Conservation (phyloP, 164 flowering plant genomes). For the Piper longum region DNA sequence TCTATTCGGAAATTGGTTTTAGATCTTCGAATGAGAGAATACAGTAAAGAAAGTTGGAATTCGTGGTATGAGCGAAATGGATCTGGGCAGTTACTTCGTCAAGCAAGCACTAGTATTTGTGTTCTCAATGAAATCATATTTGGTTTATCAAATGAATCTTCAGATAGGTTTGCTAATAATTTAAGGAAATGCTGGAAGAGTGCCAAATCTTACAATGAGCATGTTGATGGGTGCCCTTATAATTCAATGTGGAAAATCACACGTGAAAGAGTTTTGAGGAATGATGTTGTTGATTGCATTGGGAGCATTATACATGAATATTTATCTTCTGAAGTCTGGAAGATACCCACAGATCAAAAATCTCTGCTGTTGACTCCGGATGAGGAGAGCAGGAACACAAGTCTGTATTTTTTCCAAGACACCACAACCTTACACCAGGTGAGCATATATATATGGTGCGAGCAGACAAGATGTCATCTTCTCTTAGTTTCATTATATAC, state of each 20-base stretch:
- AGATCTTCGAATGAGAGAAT: slow-evolving; percentile 53
- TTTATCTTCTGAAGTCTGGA: slow-evolving; percentile 76
- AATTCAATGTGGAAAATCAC: slow-evolving; percentile 33
- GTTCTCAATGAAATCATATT: slow-evolving; percentile 78
- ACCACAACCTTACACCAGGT: slow-evolving; percentile 74
- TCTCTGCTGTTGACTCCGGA: slow-evolving; percentile 20
- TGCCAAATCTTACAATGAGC: slow-evolving; percentile 9
- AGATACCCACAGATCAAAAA: slow-evolving; percentile 45
- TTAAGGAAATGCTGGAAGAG: slow-evolving; percentile 27
- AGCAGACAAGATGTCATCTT: not conserved
- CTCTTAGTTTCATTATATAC: too few species aligned
- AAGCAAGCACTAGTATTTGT: slow-evolving; percentile 78
- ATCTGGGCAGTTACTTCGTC: slow-evolving; percentile 69
- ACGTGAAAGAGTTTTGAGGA: slow-evolving; percentile 17
- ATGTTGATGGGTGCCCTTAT: slow-evolving; percentile 2
- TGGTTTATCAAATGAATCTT: slow-evolving; percentile 66
- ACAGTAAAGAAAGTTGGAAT: slow-evolving; percentile 59
- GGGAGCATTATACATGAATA: slow-evolving; percentile 84
- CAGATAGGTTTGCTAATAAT: slow-evolving; percentile 21
- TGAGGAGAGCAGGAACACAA: slow-evolving; percentile 29
- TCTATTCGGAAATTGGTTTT: slow-evolving; percentile 48
- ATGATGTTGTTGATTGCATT: slow-evolving; percentile 49
- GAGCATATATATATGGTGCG: not conserved
- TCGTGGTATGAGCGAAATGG: slow-evolving; percentile 65
- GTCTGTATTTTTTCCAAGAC: slow-evolving; percentile 48